Percentiles rank a stretch among this genome's conserved stretches.
phyloP scores from a whole-genome alignment of 176 grass and related monocot genomes.

The Canna indica region DNA sequence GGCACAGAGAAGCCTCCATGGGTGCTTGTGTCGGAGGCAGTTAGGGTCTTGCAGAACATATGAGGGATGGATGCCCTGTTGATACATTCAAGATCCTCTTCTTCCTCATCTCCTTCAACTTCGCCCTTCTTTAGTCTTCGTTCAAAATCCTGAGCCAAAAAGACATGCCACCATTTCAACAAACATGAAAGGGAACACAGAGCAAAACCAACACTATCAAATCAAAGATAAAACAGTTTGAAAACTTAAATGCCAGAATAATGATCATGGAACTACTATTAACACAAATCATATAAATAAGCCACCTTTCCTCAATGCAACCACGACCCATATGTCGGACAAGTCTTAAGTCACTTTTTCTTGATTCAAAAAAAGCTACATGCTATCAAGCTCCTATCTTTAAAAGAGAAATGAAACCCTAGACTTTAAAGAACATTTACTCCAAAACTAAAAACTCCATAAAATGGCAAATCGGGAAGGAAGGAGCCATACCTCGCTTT shows the following conservation, averaged over 20 bases:
- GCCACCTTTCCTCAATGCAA: neutral
- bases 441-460: neutral
- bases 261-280: neutral
- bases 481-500: constrained; percentile 51
- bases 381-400: neutral
- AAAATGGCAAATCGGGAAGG: neutral
- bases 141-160: constrained; percentile 40
- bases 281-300: neutral
- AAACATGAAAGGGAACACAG: neutral
- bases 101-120: constrained; percentile 38
- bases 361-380: neutral
- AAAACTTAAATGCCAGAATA: neutral
- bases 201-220: neutral
- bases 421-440: neutral
- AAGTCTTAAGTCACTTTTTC: neutral
- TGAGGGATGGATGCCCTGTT: constrained; percentile 54
- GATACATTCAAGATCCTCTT: constrained; percentile 39
- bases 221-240: neutral
- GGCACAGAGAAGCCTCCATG: constrained; percentile 99
- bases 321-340: neutral
- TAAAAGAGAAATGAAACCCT: neutral
- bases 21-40: constrained; percentile 92
- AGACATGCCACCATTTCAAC: neutral
- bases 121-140: constrained; percentile 30
- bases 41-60: constrained; percentile 99